Evolutionary conservation across 1,284 basidiomycete genomes (phyloP).

Genomic region (Irpex sp.): DNA sequence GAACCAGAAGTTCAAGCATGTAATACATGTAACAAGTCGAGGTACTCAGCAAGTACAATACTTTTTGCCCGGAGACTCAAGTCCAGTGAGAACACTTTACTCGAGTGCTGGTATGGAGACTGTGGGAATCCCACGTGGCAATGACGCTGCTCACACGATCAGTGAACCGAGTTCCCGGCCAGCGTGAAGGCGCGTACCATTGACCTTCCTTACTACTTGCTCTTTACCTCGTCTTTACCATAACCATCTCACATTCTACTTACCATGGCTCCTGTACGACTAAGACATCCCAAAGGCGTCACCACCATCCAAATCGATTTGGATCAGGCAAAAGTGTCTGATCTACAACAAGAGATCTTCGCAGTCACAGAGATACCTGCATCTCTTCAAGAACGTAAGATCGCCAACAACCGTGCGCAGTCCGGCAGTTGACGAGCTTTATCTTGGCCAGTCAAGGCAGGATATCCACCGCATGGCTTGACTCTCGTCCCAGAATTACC

Average conservation of each 20-base stretch:
- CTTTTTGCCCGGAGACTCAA: no score
- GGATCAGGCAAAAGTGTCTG: conserved; percentile 60
- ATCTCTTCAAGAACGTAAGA: conserved; percentile 73
- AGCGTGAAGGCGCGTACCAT: no score
- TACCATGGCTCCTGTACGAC: conserved; percentile 62
- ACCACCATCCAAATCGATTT: conserved; percentile 72
- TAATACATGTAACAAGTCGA: no score
- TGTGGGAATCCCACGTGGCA: neutral
- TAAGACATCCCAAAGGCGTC: conserved; percentile 81
- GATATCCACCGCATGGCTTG: conserved; percentile 78
- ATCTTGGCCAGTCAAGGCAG: conserved; percentile 64
- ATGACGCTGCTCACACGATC: neutral
- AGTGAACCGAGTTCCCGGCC: neutral
- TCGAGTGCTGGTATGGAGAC: neutral
- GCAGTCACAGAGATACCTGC: conserved; percentile 67
- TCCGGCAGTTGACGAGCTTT: neutral
- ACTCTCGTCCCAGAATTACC: conserved; percentile 70
- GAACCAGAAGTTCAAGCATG: no score
- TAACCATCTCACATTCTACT: neutral
- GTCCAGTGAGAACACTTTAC: no score
- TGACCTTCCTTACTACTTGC: neutral
- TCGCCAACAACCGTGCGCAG: neutral
- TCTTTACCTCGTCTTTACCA: neutral
- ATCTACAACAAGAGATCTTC: conserved; percentile 72
- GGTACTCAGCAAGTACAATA: no score